These are phyloP conservation scores for Sarocladium kiliense DNA, from an alignment of 2,329 filamentous ascomycete genomes.

Conservation along the genomic window DNA sequence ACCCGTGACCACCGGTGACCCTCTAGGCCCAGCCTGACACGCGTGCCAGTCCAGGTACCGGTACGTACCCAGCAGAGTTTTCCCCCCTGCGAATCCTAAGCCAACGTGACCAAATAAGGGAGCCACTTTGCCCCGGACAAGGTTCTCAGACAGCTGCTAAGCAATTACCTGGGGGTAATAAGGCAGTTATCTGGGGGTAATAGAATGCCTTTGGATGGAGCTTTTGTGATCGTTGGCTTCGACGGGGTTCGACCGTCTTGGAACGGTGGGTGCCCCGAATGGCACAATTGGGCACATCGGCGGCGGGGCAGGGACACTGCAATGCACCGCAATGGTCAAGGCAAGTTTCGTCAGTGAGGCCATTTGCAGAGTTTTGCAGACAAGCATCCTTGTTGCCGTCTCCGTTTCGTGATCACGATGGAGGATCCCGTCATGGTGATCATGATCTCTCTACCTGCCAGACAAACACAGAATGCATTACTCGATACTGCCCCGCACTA, in stretches of 20 bases:
- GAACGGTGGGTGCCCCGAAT: neutral
- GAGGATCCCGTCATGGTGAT: neutral
- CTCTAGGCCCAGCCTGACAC: conserved; percentile 6
- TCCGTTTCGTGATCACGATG: neutral
- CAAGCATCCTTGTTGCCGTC: neutral
- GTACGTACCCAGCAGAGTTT: conserved; percentile 8
- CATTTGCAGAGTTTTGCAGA: neutral
- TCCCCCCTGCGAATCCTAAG: neutral
- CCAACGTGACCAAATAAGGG: neutral
- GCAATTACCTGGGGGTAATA: conserved; percentile 9
- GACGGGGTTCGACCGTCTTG: conserved; percentile 4
- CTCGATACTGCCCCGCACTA: conserved; percentile 2
- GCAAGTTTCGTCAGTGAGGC: neutral
- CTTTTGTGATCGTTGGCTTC: neutral
- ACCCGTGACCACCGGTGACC: neutral
- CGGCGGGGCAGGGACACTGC: neutral
- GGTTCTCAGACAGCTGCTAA: conserved; percentile 4
- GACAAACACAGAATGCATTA: neutral
- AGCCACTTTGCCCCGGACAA: conserved; percentile 9
- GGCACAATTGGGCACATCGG: neutral
- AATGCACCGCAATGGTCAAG: neutral
- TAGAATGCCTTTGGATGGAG: conserved; percentile 7
- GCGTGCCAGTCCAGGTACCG: conserved; percentile 3
- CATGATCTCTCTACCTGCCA: neutral
- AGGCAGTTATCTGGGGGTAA: conserved; percentile 8